Evolutionary conservation across 2,329 filamentous ascomycete species (phyloP).

Genomic region (Xylaria sp.): DNA sequence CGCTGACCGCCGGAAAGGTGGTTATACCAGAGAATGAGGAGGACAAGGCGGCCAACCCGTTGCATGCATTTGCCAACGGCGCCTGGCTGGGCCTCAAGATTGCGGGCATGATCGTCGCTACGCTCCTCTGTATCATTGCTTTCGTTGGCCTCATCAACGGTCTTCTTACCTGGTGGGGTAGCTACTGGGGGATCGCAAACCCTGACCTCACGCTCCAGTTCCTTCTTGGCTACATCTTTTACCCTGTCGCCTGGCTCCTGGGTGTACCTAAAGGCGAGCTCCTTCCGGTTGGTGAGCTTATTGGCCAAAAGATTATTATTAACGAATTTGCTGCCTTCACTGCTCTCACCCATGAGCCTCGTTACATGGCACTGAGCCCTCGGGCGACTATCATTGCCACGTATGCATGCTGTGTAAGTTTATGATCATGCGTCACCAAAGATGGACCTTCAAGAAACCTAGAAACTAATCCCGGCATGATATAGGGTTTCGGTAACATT

Average conservation of each 20-base stretch:
- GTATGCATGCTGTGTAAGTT: conserved; percentile 77
- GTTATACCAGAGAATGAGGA: conserved; percentile 84
- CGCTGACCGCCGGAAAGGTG: conserved; percentile 82
- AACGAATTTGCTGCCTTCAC: conserved; percentile 85
- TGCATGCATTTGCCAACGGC: conserved; percentile 80
- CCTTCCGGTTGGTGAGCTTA: conserved; percentile 78
- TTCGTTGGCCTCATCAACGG: conserved; percentile 74
- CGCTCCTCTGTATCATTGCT: conserved; percentile 77
- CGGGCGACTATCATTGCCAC: conserved; percentile 85
- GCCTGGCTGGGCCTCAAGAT: conserved; percentile 82
- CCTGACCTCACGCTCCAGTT: conserved; percentile 74
- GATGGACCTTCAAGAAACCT: background rate
- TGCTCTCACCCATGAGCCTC: conserved; percentile 60
- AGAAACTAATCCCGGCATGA: conserved; percentile 35
- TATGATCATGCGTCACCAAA: background rate
- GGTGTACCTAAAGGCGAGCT: conserved; percentile 74
- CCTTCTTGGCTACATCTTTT: conserved; percentile 77
- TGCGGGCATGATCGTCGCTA: conserved; percentile 77
- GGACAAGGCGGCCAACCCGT: conserved; percentile 77
- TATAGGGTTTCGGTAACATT: conserved; percentile 80
- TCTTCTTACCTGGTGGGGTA: conserved; percentile 77
- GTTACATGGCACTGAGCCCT: conserved; percentile 68
- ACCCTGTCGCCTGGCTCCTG: conserved; percentile 76
- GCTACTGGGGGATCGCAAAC: conserved; percentile 72
- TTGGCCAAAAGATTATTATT: conserved; percentile 85